Evolutionary conservation across 495 filamentous ascomycete species (phyloP).

Genomic region (Neurospora tetraspora): DNA sequence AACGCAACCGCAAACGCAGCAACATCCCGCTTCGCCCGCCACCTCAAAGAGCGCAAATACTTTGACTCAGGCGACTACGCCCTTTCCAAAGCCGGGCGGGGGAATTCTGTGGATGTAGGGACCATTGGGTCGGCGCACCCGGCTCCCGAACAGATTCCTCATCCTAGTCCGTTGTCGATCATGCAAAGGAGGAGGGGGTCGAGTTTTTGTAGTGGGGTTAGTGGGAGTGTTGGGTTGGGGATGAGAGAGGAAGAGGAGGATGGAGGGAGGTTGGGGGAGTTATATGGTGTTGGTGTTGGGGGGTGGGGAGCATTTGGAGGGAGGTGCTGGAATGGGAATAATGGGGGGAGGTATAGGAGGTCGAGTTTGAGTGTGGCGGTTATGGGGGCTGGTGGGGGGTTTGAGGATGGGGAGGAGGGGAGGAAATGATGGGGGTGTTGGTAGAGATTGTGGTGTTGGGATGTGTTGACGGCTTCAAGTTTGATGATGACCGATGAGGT

Average conservation of each 20-base stretch:
- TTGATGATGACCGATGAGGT: background rate
- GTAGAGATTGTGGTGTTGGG: background rate
- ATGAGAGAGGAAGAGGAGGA: background rate
- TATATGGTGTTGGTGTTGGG: background rate
- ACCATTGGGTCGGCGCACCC: constrained; percentile 83
- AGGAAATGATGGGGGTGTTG: background rate
- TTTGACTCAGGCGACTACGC: constrained; percentile 96
- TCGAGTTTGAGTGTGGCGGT: background rate
- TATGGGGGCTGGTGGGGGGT: background rate
- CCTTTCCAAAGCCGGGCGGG: constrained; percentile 89
- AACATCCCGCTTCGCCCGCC: constrained; percentile 61
- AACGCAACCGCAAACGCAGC: constrained; percentile 56
- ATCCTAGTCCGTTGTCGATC: constrained; percentile 26
- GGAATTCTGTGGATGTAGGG: constrained; percentile 75
- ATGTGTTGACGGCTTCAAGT: background rate
- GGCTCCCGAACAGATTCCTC: constrained; percentile 83
- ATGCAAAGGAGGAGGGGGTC: background rate
- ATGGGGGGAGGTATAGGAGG: background rate
- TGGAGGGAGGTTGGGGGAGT: background rate
- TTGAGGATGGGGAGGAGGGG: background rate
- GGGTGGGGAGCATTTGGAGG: background rate
- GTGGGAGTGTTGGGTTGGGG: background rate
- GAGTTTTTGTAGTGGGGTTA: background rate
- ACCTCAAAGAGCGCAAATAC: constrained; percentile 93
- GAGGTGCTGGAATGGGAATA: background rate